Evolutionary conservation across 2,329 filamentous ascomycete species (phyloP).

Genomic region (Fusarium continuum): DNA sequence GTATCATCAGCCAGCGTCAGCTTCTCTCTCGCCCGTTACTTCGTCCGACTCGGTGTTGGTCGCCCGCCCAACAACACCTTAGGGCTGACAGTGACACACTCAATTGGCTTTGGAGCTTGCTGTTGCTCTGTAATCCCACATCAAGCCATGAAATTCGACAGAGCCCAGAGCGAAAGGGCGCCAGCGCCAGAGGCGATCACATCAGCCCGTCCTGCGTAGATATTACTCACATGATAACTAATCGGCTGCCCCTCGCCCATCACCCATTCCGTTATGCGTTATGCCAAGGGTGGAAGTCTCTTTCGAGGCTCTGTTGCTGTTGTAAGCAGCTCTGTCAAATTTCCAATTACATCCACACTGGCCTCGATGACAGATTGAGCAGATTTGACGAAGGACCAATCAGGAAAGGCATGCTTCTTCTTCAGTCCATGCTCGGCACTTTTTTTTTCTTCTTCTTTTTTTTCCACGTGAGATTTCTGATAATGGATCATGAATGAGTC

Average conservation of each 20-base stretch:
- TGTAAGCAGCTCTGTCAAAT: constrained; percentile 30
- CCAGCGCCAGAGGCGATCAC: constrained; percentile 10
- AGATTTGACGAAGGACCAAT: constrained; percentile 9
- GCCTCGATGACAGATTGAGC: not conserved
- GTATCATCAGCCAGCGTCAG: constrained; percentile 22
- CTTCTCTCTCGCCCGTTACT: constrained; percentile 29
- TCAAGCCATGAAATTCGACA: not conserved
- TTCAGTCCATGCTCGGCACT: too few relatives aligned
- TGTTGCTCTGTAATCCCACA: constrained; percentile 6
- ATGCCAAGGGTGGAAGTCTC: constrained; percentile 4
- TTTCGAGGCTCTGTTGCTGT: constrained; percentile 27
- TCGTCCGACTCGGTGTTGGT: constrained; percentile 19
- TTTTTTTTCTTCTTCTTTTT: too few relatives aligned
- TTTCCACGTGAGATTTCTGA: too few relatives aligned
- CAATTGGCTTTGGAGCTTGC: not conserved
- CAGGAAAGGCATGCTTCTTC: too few relatives aligned
- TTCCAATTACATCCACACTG: constrained; percentile 26
- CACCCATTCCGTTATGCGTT: constrained; percentile 21
- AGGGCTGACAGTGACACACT: constrained; percentile 36
- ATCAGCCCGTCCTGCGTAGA: constrained; percentile 3
- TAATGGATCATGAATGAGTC: constrained; percentile 31
- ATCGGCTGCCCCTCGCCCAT: not conserved
- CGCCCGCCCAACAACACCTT: constrained; percentile 11
- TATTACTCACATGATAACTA: constrained; percentile 17
- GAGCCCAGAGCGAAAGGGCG: too few relatives aligned